Evolutionary conservation across 2,329 filamentous ascomycete species (phyloP), one percentile per base, ranked within the genome.

Genomic region (Trichoderma sp.): DNA sequence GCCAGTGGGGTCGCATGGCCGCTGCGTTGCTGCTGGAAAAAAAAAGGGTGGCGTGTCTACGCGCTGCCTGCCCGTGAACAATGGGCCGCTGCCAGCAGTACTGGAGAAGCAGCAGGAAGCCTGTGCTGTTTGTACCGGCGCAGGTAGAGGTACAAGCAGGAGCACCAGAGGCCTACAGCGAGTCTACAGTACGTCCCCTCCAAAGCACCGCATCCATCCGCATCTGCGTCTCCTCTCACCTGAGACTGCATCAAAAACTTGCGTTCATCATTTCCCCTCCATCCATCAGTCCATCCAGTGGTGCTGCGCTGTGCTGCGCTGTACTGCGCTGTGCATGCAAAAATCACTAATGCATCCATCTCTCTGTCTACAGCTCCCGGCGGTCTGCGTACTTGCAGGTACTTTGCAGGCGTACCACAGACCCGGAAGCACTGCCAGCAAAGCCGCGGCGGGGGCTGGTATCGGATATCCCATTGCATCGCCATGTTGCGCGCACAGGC

Each of bases 351-450:
- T 49, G 47, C 47, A 35, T 14, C 11, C 33, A 13, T 49, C n/a
- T 24, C 1, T 6, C 11, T 16, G 24, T 55, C 52, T 31, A 14
- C 52, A 49, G 63, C 57, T 59, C 60, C 68, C 37, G 68, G 68
- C 68, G 68, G 68, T 65, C 61, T 69, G 68, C 55, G 56, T n/a
- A 35, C 1, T 3, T 33, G 5, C 35, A 13, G 6, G 37, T 19
- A 40, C 37, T 35, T 35, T 35, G 33, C 5, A 19, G 16, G 7
- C 6, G 40, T 69, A 69, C 68, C 61, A 59, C 68, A 24, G 68
- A 69, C 68, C 53, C 68, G 68, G 68, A 59, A 58, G 61, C 68
- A 59, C 55, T 58, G 68, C 49, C 53, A 60, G 49, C 59, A 49
- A 65, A 62, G 53, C 56, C 35, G 55, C 31, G 47, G 53, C 62